phyloP scores from a whole-genome alignment of 176 grass and related monocot species.

The Carex littledalei region DNA sequence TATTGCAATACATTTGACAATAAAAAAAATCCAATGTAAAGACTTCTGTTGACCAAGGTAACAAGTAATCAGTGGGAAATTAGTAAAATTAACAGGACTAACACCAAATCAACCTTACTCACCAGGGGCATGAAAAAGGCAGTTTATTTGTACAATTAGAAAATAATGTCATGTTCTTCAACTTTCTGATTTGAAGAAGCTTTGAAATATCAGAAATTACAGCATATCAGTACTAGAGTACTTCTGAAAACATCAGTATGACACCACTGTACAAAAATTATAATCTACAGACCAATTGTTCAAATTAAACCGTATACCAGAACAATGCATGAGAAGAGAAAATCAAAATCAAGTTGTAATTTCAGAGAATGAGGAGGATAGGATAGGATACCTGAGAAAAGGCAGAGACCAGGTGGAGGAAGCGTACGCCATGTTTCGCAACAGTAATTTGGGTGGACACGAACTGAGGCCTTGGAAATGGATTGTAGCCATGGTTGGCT shows the following conservation, averaged over 20 bases:
- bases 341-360: not conserved
- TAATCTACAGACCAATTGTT: not conserved
- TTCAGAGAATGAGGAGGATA: not conserved
- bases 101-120: not conserved
- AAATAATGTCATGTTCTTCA: not conserved
- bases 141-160: not conserved
- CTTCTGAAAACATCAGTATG: not conserved
- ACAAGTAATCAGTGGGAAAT: not conserved
- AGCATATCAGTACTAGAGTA: no score
- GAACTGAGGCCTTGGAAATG: not conserved
- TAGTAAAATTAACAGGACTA: not conserved
- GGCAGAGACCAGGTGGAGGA: not conserved
- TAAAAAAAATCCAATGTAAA: not conserved
- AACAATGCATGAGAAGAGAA: no score
- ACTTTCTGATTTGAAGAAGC: not conserved
- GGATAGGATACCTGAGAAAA: constrained; percentile 7
- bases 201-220: not conserved
- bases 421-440: not conserved
- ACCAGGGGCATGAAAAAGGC: not conserved
- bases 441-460: not conserved
- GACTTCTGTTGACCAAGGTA: not conserved
- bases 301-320: no score
- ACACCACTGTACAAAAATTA: not conserved
- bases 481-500: not conserved
- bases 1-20: not conserved